Conservation (phyloP, 768 basidiomycete species). For the Boletellus ananas region DNA sequence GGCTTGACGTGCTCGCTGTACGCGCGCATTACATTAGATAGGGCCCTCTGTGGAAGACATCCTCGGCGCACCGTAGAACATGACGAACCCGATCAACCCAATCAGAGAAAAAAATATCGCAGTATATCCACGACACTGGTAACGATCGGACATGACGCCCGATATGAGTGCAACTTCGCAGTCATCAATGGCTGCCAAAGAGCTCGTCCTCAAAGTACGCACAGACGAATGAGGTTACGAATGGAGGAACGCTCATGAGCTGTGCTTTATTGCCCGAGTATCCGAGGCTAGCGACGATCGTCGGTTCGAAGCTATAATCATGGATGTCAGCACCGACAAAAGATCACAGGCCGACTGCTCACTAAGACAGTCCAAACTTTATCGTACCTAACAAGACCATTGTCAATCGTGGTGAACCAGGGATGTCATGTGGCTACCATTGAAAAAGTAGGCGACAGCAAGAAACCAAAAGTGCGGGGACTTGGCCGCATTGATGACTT, state of each 20-base stretch:
- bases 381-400: conserved; percentile 13
- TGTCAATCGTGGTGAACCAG: not conserved
- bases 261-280: conserved; percentile 51
- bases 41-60: not conserved
- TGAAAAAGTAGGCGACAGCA: conserved; percentile 48
- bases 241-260: conserved; percentile 58
- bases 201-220: conserved; percentile 12
- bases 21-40: not conserved
- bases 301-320: conserved; percentile 57
- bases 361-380: conserved; percentile 22
- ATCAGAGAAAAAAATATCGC: conserved; percentile 43
- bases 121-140: conserved; percentile 46
- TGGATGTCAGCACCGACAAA: conserved; percentile 34
- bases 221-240: conserved; percentile 45
- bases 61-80: not conserved
- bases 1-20: conserved; percentile 29
- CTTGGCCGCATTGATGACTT: conserved; percentile 45
- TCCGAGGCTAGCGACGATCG: conserved; percentile 60
- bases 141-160: conserved; percentile 51
- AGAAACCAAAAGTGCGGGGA: conserved; percentile 56
- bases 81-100: conserved; percentile 29
- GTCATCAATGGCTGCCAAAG: not conserved
- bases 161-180: conserved; percentile 33
- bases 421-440: conserved; percentile 34
- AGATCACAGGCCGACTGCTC: conserved; percentile 1